Evolutionary conservation across 345 rosid genomes (phyloP).

Genomic region (Erysimum cheiranthoides): DNA sequence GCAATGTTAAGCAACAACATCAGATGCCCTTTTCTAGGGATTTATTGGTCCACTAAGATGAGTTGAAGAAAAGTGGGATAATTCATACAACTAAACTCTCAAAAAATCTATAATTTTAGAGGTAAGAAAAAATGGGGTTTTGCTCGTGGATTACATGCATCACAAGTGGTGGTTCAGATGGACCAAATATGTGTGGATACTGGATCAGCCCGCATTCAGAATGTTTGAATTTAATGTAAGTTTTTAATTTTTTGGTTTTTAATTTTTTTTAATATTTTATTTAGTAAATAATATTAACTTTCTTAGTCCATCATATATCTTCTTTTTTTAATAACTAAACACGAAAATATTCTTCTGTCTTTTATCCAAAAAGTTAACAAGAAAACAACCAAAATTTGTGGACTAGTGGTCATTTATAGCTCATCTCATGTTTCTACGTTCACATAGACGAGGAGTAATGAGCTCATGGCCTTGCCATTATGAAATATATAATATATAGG

Average conservation of each 20-base stretch:
- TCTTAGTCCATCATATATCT: too few relatives aligned
- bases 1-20: slow-evolving; percentile 37
- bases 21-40: slow-evolving; percentile 30
- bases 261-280: too few relatives aligned
- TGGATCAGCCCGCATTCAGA: too few relatives aligned
- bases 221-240: too few relatives aligned
- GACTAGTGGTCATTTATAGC: background rate
- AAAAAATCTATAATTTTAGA: slow-evolving; percentile 22
- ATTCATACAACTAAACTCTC: background rate
- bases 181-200: background rate
- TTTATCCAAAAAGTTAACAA: too few relatives aligned
- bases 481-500: background rate
- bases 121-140: too few relatives aligned
- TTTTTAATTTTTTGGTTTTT: too few relatives aligned
- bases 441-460: slow-evolving; percentile 21
- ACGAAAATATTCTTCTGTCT: too few relatives aligned
- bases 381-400: too few relatives aligned
- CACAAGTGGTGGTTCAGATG: background rate
- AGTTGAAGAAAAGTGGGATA: slow-evolving; percentile 20
- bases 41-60: slow-evolving; percentile 36
- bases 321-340: too few relatives aligned
- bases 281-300: too few relatives aligned
- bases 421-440: slow-evolving; percentile 33
- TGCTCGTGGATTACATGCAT: background rate
- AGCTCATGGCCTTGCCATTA: slow-evolving; percentile 23